Base-by-base conservation (phyloP, 2,329 filamentous ascomycete species). In the Xylariaceae sp. region DNA sequence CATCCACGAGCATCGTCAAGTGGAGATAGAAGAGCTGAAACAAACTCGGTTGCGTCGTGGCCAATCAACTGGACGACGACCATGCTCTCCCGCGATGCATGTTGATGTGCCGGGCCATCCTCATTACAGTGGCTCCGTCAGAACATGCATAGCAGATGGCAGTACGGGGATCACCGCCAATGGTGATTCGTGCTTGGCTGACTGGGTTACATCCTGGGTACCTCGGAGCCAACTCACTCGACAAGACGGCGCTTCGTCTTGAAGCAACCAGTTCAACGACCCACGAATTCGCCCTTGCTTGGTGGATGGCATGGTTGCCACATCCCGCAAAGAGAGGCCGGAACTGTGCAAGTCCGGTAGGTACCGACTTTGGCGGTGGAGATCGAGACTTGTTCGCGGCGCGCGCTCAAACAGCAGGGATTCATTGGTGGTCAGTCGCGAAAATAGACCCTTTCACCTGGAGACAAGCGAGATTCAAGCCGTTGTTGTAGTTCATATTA, bases 11-110 rank as follows among this genome's bases (percentile, higher is more conserved):
- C 19, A 47, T 41, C 16, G 10, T 5, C 12, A 19, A 49, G 47
- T 42, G 34, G 39, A 51, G 51, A 58, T 54, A 53, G 42, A 49
- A 29, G 54, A 44, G 53, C 49, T 68, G 66, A 69, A 68, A 68
- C 66, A 55, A 48, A 61, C 61, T 47, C 47, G 48, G 61, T 56
- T 56, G 45, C 52, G 52, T 57, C 34, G 58, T 51, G 63, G 59
- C 67, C 67, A 69, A 68, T 69, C 55, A 54, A 63, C 48, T 32
- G 16, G 43, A 41, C 37, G 2, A 44, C 46, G 46, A 41, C 34
- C 16, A 15, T 6, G 12, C 12, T 16, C 16, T 19, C 8, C 18
- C 9, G n/a, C 2, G 2, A 12, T 40, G 42, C 42, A n/a, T 50
- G 30, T 32, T 36, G 48, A 51, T 55, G 47, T 39, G 49, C 45